Conservation (phyloP, 1,139 yeast species). For the Candida sanyaensis region DNA sequence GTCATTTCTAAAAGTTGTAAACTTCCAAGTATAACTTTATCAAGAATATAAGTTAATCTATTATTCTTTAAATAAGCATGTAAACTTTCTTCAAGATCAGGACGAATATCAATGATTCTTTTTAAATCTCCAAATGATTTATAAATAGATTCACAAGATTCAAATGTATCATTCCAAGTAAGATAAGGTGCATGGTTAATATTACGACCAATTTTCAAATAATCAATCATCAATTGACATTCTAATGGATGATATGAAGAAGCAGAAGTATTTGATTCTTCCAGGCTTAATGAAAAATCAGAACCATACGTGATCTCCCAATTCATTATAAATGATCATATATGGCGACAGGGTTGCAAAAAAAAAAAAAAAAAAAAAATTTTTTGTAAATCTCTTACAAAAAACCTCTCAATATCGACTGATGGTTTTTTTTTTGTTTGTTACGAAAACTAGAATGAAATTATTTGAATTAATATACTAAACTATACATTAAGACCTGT, state of each 20-base stretch:
- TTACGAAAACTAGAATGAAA: too few relatives aligned
- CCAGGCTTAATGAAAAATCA: background rate
- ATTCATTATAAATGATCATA: background rate
- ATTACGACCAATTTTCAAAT: slow-evolving; percentile 7
- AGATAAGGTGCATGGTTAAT: slow-evolving; percentile 10
- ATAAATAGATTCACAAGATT: background rate
- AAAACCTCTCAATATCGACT: too few relatives aligned
- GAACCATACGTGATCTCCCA: slow-evolving; percentile 3
- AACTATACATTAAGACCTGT: slow-evolving; percentile 18
- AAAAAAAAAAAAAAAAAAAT: too few relatives aligned
- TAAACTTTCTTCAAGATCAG: background rate
- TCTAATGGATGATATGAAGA: background rate
- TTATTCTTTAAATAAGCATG: slow-evolving; percentile 3
- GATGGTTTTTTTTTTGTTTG: too few relatives aligned
- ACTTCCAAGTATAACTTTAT: slow-evolving; percentile 1
- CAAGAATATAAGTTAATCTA: slow-evolving; percentile 4
- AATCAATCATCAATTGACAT: slow-evolving; percentile 4
- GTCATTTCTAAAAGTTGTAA: background rate
- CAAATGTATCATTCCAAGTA: slow-evolving; percentile 3
- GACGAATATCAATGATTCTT: background rate
- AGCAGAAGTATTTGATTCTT: background rate
- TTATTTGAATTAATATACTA: background rate
- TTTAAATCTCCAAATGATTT: background rate
- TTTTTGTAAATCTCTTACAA: too few relatives aligned
- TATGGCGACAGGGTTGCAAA: slow-evolving; percentile 6